Evolutionary conservation across 192 early-diverging fungal genomes (phyloP), one percentile per base, ranked within the genome.

Genomic region (Rhizophagus clarus): DNA sequence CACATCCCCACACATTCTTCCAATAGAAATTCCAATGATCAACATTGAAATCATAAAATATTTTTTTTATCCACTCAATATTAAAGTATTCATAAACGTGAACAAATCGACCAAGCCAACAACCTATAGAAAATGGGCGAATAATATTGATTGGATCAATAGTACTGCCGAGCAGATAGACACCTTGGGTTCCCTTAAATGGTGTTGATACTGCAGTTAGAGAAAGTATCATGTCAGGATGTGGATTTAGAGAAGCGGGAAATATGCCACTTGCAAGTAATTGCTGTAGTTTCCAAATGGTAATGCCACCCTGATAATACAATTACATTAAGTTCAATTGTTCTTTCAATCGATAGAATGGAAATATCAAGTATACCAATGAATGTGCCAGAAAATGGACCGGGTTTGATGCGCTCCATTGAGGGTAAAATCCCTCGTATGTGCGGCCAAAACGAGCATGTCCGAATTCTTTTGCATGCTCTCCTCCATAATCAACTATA

Each of bases 231-330:
- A 76, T 76, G 34, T 76, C 74, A 40, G 74, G 74, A 63, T 76
- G 74, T 62, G 74, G 60, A 10, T 61, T 34, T 63, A 37, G 34
- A 22, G 10, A 24, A 34, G 61, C 3, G 22, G 74, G 74, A 12
- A 76, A 76, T 24, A 40, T 31, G 24, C 63, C 34, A 28, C 37
- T 64, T 10, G 28, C 34, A 1, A 76, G 32, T 26, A 76, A 42
- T 63, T 76, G 74, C 28, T 76, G 74, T 15, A 76, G n/a, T 62
- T 76, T 76, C 74, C 74, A 76, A 20, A 76, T 61, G 1, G 74
- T 76, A 26, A 40, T 22, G 24, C 74, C 74, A n/a, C 74, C 74
- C 74, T 76, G 32, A 40, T 34, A 40, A 40, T 40, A 7, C 37
- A 40, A 40, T 40, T 40, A 9, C 8, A 40, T 40, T 40, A 40